Base-by-base conservation (phyloP, 176 grass and related monocot species). In the Luzula sylvatica region DNA sequence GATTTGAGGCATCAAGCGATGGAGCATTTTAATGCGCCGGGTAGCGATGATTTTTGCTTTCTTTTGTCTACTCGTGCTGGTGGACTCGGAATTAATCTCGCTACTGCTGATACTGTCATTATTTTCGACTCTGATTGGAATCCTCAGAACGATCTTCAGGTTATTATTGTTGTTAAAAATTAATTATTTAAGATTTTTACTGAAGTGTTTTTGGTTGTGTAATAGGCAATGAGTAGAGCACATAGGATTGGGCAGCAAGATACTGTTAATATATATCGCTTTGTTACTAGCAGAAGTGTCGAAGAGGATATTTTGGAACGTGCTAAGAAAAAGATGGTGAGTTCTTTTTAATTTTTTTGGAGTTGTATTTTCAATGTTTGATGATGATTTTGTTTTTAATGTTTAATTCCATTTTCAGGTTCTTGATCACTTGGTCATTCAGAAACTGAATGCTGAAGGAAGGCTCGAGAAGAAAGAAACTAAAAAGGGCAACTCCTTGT, bases 81-180 rank as follows among this genome's bases (percentile, higher is more conserved):
- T 68, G 92, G 92, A 22, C 85, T 98, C 49, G 92, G 92, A 68
- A 98, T 98, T 65, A 98, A 98, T 90, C 92, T 98, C 61, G 92
- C 92, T 51, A 98, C 92, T 62, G 92, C 92, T 53, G 92, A 98
- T 68, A 98, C 92, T 18, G 92, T 98, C 35, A 98, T 98, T 56
- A 87, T 98, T 55, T 98, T 98, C 18, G 92, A 98, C 55, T 98
- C 92, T 40, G 92, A 98, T 46, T 98, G 92, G 92, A 98, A 98
- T 76, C 92, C 92, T 19, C 92, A 98, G 78, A 98, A 98, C 83
- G 92, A 98, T 68, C 66, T 98, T 30, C 92, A 98, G 92, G 92
- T 98, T 28, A 18, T 61, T 15, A 18, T 12, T 24, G 27, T 68
- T 32, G 50, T 23, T 46, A 20, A 11, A 15, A 22, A 20, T 46